These are phyloP conservation scores for Xenosphaeropsis pyriputrescens DNA, from an alignment of 2,329 filamentous ascomycete species.

Conservation along the genomic window DNA sequence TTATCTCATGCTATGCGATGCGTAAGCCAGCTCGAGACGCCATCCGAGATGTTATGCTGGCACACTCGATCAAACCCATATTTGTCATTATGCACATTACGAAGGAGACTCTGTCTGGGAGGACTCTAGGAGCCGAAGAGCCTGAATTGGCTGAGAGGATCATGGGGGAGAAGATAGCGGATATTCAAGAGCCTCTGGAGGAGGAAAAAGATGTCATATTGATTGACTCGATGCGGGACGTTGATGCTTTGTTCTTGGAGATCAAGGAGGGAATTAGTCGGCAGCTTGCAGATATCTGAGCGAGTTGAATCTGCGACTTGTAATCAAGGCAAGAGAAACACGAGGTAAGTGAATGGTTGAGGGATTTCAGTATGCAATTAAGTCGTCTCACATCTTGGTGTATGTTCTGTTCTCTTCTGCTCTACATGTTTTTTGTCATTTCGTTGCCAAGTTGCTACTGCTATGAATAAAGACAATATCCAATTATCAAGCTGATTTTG, in stretches of 20 bases:
- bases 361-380: no score
- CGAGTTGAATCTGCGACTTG: no score
- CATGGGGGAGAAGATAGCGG: slow-evolving; percentile 3
- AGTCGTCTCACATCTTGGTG: no score
- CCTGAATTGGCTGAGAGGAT: slow-evolving; percentile 4
- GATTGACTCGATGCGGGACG: slow-evolving; percentile 3
- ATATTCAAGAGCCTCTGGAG: slow-evolving; percentile 3
- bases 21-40: slow-evolving; percentile 3
- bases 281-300: background rate
- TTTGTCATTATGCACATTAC: slow-evolving; percentile 5
- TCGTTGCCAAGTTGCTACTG: no score
- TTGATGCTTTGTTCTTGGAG: slow-evolving; percentile 2
- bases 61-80: background rate
- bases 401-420: no score
- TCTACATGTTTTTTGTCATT: no score
- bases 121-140: slow-evolving; percentile 4
- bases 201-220: slow-evolving; percentile 4
- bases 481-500: no score
- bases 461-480: no score
- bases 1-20: slow-evolving; percentile 2
- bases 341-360: no score
- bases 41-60: slow-evolving; percentile 2
- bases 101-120: slow-evolving; percentile 4
- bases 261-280: slow-evolving; percentile 3
- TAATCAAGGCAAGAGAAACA: no score